Conservation (phyloP, 768 basidiomycete species). For the Panus rudis region DNA sequence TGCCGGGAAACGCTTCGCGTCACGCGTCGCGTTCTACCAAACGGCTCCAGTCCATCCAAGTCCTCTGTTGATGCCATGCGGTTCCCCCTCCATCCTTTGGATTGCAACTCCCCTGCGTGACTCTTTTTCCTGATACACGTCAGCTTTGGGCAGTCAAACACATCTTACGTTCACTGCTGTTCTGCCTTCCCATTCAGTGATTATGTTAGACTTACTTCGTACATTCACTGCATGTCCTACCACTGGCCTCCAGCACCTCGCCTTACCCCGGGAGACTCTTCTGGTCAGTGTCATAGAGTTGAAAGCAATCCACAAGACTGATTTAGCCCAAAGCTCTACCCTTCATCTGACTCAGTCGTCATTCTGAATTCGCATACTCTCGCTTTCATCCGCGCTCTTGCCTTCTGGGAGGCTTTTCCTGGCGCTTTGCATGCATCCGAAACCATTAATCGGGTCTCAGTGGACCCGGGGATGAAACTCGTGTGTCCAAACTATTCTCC, state of each 20-base stretch:
- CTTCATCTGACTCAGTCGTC: slow-evolving; percentile 63
- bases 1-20: too few relatives aligned
- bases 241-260: slow-evolving; percentile 48
- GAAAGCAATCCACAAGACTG: not conserved
- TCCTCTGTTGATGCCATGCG: too few relatives aligned
- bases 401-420: slow-evolving; percentile 79
- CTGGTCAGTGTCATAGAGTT: slow-evolving; percentile 39
- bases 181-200: too few relatives aligned
- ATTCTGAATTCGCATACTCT: slow-evolving; percentile 67
- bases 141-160: too few relatives aligned
- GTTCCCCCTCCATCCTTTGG: too few relatives aligned
- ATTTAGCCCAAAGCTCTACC: slow-evolving; percentile 62
- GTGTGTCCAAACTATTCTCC: slow-evolving; percentile 37
- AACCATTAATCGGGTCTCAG: slow-evolving; percentile 52
- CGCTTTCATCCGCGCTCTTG: slow-evolving; percentile 58
- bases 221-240: slow-evolving; percentile 47
- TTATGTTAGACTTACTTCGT: slow-evolving; percentile 43
- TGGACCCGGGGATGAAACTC: slow-evolving; percentile 76
- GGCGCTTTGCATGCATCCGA: slow-evolving; percentile 36
- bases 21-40: too few relatives aligned
- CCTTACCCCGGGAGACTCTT: slow-evolving; percentile 46
- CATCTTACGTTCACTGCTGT: too few relatives aligned
- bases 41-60: too few relatives aligned
- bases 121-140: too few relatives aligned
- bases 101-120: too few relatives aligned